A percentile compares a stretch with the other conserved stretches of the same genome.
Evolutionary conservation across 192 early-diverging fungal species (phyloP).

Genomic region (Podila epigama): DNA sequence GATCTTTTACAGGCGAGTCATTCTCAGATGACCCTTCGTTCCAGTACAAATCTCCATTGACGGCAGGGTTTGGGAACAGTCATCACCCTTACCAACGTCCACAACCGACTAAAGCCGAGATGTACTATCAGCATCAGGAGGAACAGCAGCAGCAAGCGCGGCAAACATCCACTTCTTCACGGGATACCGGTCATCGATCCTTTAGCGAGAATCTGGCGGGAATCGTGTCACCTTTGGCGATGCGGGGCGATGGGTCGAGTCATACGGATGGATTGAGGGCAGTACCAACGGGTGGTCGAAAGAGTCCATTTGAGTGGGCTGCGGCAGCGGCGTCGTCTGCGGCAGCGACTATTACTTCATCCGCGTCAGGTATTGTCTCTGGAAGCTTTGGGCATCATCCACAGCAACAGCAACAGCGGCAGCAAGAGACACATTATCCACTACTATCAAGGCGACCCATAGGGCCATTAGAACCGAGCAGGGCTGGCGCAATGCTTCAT

Average conservation of each 20-base stretch:
- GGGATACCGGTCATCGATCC: background rate
- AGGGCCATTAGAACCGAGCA: background rate
- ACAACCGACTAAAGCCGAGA: background rate
- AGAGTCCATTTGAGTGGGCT: slow-evolving; percentile 48
- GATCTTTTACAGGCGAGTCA: slow-evolving; percentile 23
- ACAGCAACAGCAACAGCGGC: slow-evolving; percentile 8
- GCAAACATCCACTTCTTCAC: background rate
- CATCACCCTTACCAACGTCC: no score
- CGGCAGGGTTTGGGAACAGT: background rate
- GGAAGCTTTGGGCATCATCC: slow-evolving; percentile 25
- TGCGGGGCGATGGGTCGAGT: background rate
- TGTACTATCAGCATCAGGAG: background rate
- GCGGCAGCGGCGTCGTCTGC: slow-evolving; percentile 17
- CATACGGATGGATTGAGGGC: background rate
- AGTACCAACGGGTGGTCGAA: slow-evolving; percentile 15
- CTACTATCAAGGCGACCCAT: background rate
- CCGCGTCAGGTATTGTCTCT: slow-evolving; percentile 32
- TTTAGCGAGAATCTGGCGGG: background rate
- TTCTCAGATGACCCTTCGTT: slow-evolving; percentile 36
- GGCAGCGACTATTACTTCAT: slow-evolving; percentile 23
- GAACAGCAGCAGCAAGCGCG: background rate
- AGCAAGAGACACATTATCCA: slow-evolving; percentile 3
- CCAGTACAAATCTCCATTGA: slow-evolving; percentile 26
- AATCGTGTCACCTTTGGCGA: background rate
- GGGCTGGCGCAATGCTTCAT: background rate